These are phyloP conservation scores for Pseudonitzschia pungens DNA, from an alignment of 108 stramenopile species.

Conservation along the genomic window DNA sequence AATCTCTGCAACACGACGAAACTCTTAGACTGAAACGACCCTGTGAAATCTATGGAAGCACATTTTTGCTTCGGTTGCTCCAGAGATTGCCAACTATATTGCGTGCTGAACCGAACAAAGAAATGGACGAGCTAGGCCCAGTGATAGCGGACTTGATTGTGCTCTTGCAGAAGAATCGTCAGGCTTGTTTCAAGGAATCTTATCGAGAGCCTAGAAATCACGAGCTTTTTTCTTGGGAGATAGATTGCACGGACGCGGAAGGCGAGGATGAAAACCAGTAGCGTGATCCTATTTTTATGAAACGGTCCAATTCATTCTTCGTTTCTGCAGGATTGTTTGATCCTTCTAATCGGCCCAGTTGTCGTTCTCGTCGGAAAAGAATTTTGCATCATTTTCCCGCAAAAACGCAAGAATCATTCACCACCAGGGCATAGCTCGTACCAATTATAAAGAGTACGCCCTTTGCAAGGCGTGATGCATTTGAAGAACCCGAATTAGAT, in stretches of 20 bases:
- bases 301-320: no score
- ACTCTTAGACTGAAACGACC: constrained; percentile 11
- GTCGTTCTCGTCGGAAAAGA: no score
- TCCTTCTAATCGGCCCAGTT: no score
- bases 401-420: no score
- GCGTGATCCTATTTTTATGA: neutral
- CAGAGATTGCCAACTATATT: constrained; percentile 55
- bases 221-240: constrained; percentile 40
- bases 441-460: no score
- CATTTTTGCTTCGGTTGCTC: constrained; percentile 66
- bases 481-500: no score
- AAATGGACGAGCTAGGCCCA: constrained; percentile 21
- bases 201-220: constrained; percentile 41
- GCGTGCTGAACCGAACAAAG: constrained; percentile 12
- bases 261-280: neutral
- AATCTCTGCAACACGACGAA: constrained; percentile 26
- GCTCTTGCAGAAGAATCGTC: constrained; percentile 59
- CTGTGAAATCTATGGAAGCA: constrained; percentile 66
- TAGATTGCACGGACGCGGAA: neutral
- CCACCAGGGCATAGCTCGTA: no score
- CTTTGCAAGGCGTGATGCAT: no score
- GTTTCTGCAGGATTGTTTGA: no score
- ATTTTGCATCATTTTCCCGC: no score
- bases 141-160: constrained; percentile 45
- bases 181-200: constrained; percentile 43